Evolutionary conservation across 257 asterid genomes (phyloP), one percentile per base, ranked within the genome.

Genomic region (Solanum bulbocastanum): DNA sequence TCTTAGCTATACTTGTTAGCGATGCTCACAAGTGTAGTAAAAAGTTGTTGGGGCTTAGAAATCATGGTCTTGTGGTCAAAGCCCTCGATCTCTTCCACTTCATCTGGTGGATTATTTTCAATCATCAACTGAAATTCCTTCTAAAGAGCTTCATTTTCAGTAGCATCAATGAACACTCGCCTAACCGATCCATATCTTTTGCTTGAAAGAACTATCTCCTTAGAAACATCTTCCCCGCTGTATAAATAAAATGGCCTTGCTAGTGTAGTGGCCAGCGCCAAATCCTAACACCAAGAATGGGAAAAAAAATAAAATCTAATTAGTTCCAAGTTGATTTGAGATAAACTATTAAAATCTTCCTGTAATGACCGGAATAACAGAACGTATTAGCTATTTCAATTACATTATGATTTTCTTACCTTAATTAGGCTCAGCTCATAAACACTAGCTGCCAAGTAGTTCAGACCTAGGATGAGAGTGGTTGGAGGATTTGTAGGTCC

Each of bases 21-120:
- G 36, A 90, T 68, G 13, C 22, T 14, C 75, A 46, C 40, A 39
- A 88, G 89, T 35, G 9, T 78, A 86, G 52, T 66, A 18, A 62
- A 75, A 3, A 91, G 91, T 74, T 92, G 87, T 9, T 27, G 22
- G 4, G 93, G 92, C 49, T 69, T 89, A 44, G 91, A 89, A 84
- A 88, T 84, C 93, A 91, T 88, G 18, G 75, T 89, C 92, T 91
- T 88, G 33, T 91, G 92, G 71, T 91, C 92, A 6, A 92, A 76
- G 13, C 90, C 94, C 16, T 2, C 30, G 12, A 92, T 71, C 65
- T 86, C 87, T 65, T 15, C 46, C 36, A 89, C 91, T 90, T 92
- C 86, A 83, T 87, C 25, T 1, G 93, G 93, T 22, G 91, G 92
- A 52, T 91, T 92, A 2, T 87, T 75, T 74, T 81, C 11, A 27